These are phyloP conservation scores for Fusarium sp. DNA, from an alignment of 2,329 filamentous ascomycete species.

Conservation along the genomic window DNA sequence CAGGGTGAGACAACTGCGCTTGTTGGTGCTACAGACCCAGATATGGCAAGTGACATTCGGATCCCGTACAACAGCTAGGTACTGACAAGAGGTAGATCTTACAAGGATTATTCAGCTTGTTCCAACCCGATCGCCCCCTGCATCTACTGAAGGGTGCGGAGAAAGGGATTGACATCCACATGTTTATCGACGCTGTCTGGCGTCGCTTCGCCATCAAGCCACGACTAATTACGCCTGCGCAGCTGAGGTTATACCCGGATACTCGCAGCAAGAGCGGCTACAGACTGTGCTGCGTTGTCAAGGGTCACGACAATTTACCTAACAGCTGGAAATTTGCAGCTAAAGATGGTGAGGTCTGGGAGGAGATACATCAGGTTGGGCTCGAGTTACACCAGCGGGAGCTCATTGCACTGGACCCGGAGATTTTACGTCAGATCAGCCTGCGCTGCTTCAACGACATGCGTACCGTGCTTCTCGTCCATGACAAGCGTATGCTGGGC, in stretches of 20 bases:
- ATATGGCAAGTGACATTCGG: conserved; percentile 34
- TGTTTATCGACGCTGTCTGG: conserved; percentile 51
- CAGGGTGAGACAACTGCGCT: conserved; percentile 27
- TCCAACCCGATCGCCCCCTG: conserved; percentile 48
- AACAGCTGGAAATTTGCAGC: conserved; percentile 30
- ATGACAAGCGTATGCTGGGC: conserved; percentile 59
- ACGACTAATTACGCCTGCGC: conserved; percentile 51
- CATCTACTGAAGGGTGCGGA: conserved; percentile 56
- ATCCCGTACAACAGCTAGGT: background rate
- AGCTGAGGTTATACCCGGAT: conserved; percentile 52
- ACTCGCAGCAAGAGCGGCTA: conserved; percentile 40
- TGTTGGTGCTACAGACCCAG: conserved; percentile 43
- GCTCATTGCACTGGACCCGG: conserved; percentile 48
- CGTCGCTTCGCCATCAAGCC: conserved; percentile 49
- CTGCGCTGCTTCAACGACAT: conserved; percentile 57
- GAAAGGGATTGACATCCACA: conserved; percentile 55
- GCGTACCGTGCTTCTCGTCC: conserved; percentile 55
- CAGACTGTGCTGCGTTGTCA: conserved; percentile 50
- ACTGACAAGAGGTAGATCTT: conserved; percentile 47
- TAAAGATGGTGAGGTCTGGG: conserved; percentile 45
- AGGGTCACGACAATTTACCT: background rate
- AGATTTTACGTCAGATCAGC: conserved; percentile 53
- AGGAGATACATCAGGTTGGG: conserved; percentile 55
- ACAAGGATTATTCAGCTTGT: conserved; percentile 49
- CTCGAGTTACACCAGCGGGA: conserved; percentile 57